These are phyloP conservation scores for Leucogyrophana mollusca DNA, from an alignment of 768 basidiomycete species.

Conservation along the genomic window DNA sequence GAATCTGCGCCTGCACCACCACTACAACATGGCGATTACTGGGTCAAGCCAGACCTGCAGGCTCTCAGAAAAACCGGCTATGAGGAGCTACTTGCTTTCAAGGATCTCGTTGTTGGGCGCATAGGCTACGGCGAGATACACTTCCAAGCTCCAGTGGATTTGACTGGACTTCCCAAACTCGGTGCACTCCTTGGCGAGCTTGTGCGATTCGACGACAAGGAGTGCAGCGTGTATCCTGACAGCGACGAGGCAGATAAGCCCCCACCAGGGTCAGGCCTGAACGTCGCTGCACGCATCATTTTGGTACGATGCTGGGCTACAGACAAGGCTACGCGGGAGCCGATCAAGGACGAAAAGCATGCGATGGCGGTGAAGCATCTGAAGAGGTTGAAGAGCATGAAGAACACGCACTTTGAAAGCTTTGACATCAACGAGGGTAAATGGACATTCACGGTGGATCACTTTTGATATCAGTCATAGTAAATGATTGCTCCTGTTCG, in stretches of 20 bases:
- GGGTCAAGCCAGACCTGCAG: conserved; percentile 76
- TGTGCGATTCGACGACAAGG: conserved; percentile 86
- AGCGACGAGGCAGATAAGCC: conserved; percentile 85
- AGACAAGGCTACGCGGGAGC: conserved; percentile 89
- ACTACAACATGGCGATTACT: conserved; percentile 87
- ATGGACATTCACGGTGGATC: conserved; percentile 94
- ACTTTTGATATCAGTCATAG: conserved; percentile 57
- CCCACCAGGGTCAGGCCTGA: conserved; percentile 79
- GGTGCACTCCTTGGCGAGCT: conserved; percentile 83
- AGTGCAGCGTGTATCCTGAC: conserved; percentile 93
- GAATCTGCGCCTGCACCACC: conserved; percentile 30
- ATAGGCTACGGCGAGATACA: conserved; percentile 86
- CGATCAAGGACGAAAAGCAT: conserved; percentile 79
- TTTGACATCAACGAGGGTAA: conserved; percentile 81
- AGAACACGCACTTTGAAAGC: conserved; percentile 79
- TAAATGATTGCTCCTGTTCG: too few relatives aligned
- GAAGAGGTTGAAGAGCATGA: conserved; percentile 81
- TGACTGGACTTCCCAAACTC: conserved; percentile 80
- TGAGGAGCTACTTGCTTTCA: conserved; percentile 70
- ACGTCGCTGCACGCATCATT: conserved; percentile 78
- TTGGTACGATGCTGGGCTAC: conserved; percentile 83
- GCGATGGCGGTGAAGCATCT: conserved; percentile 69
- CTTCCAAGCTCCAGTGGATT: conserved; percentile 79
- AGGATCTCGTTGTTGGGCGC: conserved; percentile 85
- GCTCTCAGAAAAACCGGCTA: conserved; percentile 70